Evolutionary conservation across 1,139 yeast species (phyloP), one percentile per base, ranked within the genome.

Genomic region (Saccharomyces uvarum): DNA sequence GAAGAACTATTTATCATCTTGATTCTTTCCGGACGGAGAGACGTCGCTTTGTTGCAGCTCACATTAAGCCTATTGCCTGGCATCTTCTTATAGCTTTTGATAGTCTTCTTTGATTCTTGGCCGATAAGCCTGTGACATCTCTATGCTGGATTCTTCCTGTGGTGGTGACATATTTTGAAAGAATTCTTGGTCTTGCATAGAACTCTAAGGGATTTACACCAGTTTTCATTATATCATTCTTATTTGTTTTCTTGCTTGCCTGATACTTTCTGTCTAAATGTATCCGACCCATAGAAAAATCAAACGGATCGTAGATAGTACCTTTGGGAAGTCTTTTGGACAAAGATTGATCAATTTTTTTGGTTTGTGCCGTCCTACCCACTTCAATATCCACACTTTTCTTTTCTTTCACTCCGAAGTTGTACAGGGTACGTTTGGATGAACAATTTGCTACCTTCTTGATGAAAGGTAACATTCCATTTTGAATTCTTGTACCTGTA

Each of bases 361-460:
- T 90, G 59, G 98, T 98, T 59, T 78, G 80, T 73, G 91, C 98
- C 55, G 86, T 85, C 66, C 97, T 79, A 28, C 97, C 89, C 68
- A 93, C 89, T 69, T 86, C 97, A 71, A 85, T 86, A 73, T 93
- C 99, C 54, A 93, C 98, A 19, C 97, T 97, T 51, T 74, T 80
- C 66, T 78, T 71, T 63, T 38, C 44, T 38, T 38, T 38, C 13
- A 38, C 24, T 8, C 44, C 44, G 13, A 38, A 38, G 24, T 38
- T 38, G 44, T 38, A 38, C 6, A 38, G n/a, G 24, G 44, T 19
- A 38, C 44, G 44, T 19, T 16, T 38, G 19, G 19, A 38, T 16
- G 44, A 9, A 24, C 7, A 16, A n/a, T 19, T 38, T 38, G 11
- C 44, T 19, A 24, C 24, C 21, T 11, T 9, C 24, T 31, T 29